phyloP scores from a whole-genome alignment of 306 rosid genomes.

The Ochetophila trinervis region DNA sequence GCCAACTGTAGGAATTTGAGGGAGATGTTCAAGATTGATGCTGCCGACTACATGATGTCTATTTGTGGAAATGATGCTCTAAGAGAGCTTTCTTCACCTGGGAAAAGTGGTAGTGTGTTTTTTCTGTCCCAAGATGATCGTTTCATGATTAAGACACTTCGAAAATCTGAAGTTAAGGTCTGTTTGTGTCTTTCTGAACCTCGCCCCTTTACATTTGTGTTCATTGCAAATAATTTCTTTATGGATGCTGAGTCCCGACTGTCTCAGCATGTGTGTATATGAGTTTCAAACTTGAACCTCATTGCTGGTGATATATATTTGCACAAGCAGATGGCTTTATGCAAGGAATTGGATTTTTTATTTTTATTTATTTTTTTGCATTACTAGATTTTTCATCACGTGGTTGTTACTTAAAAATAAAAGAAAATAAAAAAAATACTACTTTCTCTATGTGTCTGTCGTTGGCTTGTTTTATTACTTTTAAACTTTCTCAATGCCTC shows the following conservation, averaged over 20 bases:
- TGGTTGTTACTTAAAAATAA: no score
- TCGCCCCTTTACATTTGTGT: constrained; percentile 10
- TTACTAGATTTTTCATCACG: no score
- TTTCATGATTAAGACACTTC: constrained; percentile 94
- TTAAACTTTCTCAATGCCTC: no score
- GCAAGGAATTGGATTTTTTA: no score
- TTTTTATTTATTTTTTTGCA: no score
- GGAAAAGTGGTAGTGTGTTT: constrained; percentile 98
- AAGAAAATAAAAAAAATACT: no score
- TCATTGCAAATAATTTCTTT: background rate
- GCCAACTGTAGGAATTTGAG: constrained; percentile 69
- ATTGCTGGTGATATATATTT: no score
- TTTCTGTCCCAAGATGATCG: constrained; percentile 97
- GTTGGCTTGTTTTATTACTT: background rate
- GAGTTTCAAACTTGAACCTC: no score
- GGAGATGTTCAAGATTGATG: constrained; percentile 97
- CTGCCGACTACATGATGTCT: constrained; percentile 99
- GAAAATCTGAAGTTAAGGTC: constrained; percentile 98
- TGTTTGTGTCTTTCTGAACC: constrained; percentile 33
- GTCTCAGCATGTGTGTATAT: no score
- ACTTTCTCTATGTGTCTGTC: background rate
- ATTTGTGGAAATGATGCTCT: constrained; percentile 98
- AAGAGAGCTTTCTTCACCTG: constrained; percentile 96
- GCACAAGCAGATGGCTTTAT: no score
- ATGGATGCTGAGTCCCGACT: background rate